Base-by-base conservation (phyloP, 2,329 filamentous ascomycete genomes). In the Diaporthe capsici region DNA sequence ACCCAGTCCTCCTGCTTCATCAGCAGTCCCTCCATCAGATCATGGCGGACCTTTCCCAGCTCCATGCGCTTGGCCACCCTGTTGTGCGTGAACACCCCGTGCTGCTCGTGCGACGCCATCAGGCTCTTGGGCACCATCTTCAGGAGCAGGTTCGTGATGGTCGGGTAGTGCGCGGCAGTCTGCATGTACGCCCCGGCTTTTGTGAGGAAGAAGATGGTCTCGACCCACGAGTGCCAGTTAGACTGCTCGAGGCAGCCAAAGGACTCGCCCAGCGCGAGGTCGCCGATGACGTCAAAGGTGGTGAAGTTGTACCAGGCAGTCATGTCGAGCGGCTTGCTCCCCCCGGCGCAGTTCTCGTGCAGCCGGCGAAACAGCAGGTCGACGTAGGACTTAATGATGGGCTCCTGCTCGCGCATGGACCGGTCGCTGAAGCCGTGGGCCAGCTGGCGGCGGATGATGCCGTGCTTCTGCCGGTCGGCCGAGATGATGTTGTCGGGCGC, bases 201-300 rank as follows among this genome's bases (percentile, higher is more conserved):
- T 49, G 75, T 65, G 12, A 39, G 47, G 22, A 42, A 44, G 37
- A 77, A 77, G 71, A 77, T 71, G 55, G 73, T 75, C n/a, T 70
- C 10, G 5, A 77, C 71, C 76, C 76, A 77, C 7, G 73, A 71
- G 65, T 77, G 76, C 37, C 73, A 77, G 10, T 58, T 25, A 1
- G 68, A 61, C 15, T 39, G 55, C 37, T 77, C 70, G 1, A 77
- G 74, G 13, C 76, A 77, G 20, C 73, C 76, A 10, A 77, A 77
- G 0, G 76, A 22, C 44, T 77, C 76, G 17, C 76, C 76, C 20
- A 77, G 75, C 6, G 76, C 71, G 2, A 76, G 60, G 22, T 76
- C 75, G 13, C 75, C 73, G 4, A 76, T 72, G 37, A 76, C 47
- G 20, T 76, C 75, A 10, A 75, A 76, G 8, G 72, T 75, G 53